Base-by-base conservation (phyloP, 129 eudicot species). In the Lactuca sativa region DNA sequence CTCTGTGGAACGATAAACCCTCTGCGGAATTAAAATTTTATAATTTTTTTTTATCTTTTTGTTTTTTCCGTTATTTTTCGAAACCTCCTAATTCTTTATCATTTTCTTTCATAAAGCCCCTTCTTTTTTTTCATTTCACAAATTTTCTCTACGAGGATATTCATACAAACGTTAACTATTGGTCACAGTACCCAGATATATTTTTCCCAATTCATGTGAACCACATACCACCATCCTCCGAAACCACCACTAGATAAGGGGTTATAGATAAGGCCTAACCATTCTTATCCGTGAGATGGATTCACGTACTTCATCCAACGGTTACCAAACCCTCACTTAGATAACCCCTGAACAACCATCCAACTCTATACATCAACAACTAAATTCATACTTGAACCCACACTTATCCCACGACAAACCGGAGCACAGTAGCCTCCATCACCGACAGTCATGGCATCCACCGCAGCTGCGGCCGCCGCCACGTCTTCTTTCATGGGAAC, bases 401-500 rank as follows among this genome's bases (percentile, higher is more conserved):
- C 62, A 53, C 58, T 3, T 32, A 59, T 44, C 73, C 11, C 13
- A 59, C 36, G 25, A 56, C 54, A 54, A 68, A 25, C 74, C 15
- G 2, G 33, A 25, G 6, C 66, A 31, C 13, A 52, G 30, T 25
- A 43, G 36, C 32, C 21, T 10, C 18, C 60, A 31, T 10, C 30
- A 64, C 53, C 74, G 68, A 48, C 72, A 17, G 13, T 51, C 49
- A 76, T 73, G 77, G 68, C 84, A 68, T 71, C 78, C 77, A 73
- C 86, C 69, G 14, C 85, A 54, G 55, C 87, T 41, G 30, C 30
- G 30, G 84, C 92, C 47, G 85, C 96, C 14, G 81, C 92, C 4
- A 72, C 97, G 3, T 86, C 96, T 12, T 82, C 96, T 10, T 84
- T 88, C 78, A 81, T 88, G 25, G 91, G 97, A 40, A 88, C 91